Evolutionary conservation across 2,329 filamentous ascomycete genomes (phyloP).

Genomic region (Ceratocystis eucalypticola): DNA sequence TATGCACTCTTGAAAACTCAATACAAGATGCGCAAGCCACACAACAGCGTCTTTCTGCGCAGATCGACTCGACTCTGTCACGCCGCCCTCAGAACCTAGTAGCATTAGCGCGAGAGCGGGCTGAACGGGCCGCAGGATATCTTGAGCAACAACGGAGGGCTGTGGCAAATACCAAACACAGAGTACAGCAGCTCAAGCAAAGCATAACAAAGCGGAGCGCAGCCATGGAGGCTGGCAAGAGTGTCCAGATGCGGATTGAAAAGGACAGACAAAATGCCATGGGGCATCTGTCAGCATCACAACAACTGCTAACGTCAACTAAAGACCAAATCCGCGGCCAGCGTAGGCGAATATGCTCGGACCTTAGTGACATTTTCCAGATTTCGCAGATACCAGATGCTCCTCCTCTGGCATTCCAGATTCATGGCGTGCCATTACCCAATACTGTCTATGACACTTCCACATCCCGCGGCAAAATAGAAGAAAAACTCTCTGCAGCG

Average conservation of each 20-base stretch:
- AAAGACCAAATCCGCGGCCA: conserved; percentile 66
- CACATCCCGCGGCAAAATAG: conserved; percentile 36
- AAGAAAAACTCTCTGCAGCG: conserved; percentile 65
- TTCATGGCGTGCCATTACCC: conserved; percentile 63
- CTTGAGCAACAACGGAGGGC: conserved; percentile 52
- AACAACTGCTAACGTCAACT: conserved; percentile 41
- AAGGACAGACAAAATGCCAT: conserved; percentile 48
- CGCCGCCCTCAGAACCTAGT: conserved; percentile 31
- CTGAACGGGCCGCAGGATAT: conserved; percentile 36
- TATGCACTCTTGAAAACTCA: conserved; percentile 78
- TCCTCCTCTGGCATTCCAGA: conserved; percentile 64
- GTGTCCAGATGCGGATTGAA: conserved; percentile 43
- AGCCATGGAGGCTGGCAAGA: conserved; percentile 52
- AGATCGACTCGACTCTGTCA: conserved; percentile 53
- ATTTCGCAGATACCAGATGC: conserved; percentile 50
- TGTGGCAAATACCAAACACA: conserved; percentile 45
- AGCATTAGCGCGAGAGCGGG: conserved; percentile 37
- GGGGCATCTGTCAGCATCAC: conserved; percentile 44
- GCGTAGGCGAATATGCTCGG: conserved; percentile 73
- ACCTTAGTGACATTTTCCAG: conserved; percentile 64
- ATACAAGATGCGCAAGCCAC: conserved; percentile 80
- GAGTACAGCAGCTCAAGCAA: conserved; percentile 51
- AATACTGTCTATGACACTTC: conserved; percentile 59
- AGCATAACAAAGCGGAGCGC: conserved; percentile 52
- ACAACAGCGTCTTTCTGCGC: conserved; percentile 56